Percentiles rank a stretch among this genome's conserved stretches.
Evolutionary conservation across 768 basidiomycete genomes (phyloP).

Genomic region (Suillus decipiens): DNA sequence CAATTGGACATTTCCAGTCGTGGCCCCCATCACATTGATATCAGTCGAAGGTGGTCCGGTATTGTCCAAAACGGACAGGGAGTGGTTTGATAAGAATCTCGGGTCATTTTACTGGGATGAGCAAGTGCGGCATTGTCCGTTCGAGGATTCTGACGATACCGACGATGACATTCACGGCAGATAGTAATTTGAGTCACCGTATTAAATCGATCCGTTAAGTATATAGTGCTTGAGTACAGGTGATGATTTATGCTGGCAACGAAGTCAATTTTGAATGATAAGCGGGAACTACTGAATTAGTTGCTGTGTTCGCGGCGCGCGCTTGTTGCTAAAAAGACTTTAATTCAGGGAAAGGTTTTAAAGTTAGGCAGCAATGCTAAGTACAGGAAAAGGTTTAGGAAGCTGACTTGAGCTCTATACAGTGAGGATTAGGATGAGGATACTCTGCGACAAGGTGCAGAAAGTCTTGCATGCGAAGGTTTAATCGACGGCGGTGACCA

Average conservation of each 20-base stretch:
- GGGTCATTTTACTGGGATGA: constrained; percentile 8
- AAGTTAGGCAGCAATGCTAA: too few species aligned
- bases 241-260: background rate
- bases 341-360: too few species aligned
- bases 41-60: constrained; percentile 8
- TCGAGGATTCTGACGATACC: background rate
- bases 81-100: constrained; percentile 10
- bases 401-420: too few species aligned
- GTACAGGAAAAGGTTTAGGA: too few species aligned
- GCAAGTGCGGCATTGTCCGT: background rate
- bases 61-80: constrained; percentile 2
- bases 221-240: background rate
- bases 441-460: too few species aligned
- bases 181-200: background rate
- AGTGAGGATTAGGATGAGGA: too few species aligned
- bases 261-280: background rate
- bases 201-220: background rate
- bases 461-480: too few species aligned
- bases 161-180: background rate
- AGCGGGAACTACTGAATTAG: too few species aligned
- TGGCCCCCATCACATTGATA: constrained; percentile 9
- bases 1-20: constrained; percentile 3
- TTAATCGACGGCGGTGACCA: too few species aligned
- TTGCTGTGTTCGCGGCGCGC: background rate
- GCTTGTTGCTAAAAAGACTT: too few species aligned